A percentile compares a stretch with the other conserved stretches of the same genome.
These are phyloP conservation scores for Xylariaceae sp. DNA, from an alignment of 2,329 filamentous ascomycete genomes.

Conservation along the genomic window DNA sequence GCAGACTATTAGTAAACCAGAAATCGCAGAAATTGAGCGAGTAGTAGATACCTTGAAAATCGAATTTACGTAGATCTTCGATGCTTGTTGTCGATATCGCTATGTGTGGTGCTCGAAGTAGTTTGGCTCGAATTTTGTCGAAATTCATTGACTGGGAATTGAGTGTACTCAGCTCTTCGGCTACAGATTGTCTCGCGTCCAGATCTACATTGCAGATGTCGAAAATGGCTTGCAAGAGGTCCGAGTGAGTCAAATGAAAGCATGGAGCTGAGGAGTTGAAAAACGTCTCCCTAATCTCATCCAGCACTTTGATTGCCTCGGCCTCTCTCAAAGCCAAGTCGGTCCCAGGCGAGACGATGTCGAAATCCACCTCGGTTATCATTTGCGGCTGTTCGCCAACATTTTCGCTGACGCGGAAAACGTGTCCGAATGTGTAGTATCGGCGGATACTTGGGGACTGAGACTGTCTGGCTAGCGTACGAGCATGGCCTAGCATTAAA, in stretches of 20 bases:
- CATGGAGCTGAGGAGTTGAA: slow-evolving; percentile 75
- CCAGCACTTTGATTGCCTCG: slow-evolving; percentile 87
- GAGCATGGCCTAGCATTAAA: slow-evolving; percentile 80
- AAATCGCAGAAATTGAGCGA: background rate
- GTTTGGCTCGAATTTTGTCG: slow-evolving; percentile 74
- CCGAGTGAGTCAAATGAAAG: slow-evolving; percentile 85
- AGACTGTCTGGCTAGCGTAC: slow-evolving; percentile 68
- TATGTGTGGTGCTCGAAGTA: slow-evolving; percentile 67
- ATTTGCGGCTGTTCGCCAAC: slow-evolving; percentile 76
- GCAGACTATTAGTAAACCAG: slow-evolving; percentile 12
- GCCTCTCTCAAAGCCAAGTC: slow-evolving; percentile 88
- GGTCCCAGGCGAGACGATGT: slow-evolving; percentile 79
- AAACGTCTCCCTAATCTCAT: slow-evolving; percentile 80
- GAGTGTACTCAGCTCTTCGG: slow-evolving; percentile 79
- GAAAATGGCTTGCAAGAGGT: slow-evolving; percentile 81
- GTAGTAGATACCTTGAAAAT: slow-evolving; percentile 64
- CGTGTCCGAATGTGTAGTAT: slow-evolving; percentile 80
- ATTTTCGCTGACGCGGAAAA: slow-evolving; percentile 68
- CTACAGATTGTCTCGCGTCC: slow-evolving; percentile 63
- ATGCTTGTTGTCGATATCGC: slow-evolving; percentile 84
- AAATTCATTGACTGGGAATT: slow-evolving; percentile 78
- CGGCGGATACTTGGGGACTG: slow-evolving; percentile 61
- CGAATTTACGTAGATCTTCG: slow-evolving; percentile 84
- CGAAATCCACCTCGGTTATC: slow-evolving; percentile 90
- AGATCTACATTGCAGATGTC: slow-evolving; percentile 77